Conservation (phyloP, 1,284 basidiomycete species). For the Ustilago cynodontis region DNA sequence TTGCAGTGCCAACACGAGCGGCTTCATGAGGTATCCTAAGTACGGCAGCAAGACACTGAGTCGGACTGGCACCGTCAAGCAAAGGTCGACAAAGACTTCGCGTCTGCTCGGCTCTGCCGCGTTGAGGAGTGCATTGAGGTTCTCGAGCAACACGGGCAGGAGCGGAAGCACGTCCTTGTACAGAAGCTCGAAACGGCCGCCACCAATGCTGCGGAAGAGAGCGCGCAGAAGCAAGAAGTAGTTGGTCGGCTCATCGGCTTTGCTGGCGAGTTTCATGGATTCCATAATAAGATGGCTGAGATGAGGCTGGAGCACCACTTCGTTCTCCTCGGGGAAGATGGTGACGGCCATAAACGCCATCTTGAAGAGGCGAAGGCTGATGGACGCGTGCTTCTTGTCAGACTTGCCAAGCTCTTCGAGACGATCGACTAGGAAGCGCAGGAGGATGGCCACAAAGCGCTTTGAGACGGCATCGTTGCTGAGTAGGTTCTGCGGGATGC, state of each 20-base stretch:
- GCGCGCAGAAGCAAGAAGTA: conserved; percentile 95
- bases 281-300: conserved; percentile 95
- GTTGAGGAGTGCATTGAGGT: conserved; percentile 76
- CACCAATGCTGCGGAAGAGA: conserved; percentile 97
- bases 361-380: conserved; percentile 92
- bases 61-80: conserved; percentile 94
- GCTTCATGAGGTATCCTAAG: conserved; percentile 95
- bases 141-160: conserved; percentile 96
- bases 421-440: conserved; percentile 85
- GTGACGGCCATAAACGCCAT: conserved; percentile 94
- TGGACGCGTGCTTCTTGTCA: conserved; percentile 78
- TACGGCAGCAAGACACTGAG: conserved; percentile 96
- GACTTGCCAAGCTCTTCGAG: conserved; percentile 87
- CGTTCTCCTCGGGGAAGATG: conserved; percentile 82
- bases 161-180: conserved; percentile 98
- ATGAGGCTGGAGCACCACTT: conserved; percentile 91
- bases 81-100: conserved; percentile 87
- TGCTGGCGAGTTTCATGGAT: conserved; percentile 92
- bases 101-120: conserved; percentile 64
- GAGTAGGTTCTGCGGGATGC: conserved; percentile 89
- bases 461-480: conserved; percentile 85
- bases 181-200: conserved; percentile 91
- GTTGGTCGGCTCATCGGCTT: conserved; percentile 88
- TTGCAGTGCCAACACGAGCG: conserved; percentile 89
- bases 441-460: conserved; percentile 90